Percentiles rank a stretch among this genome's conserved stretches.
Conservation (phyloP, 2,329 filamentous ascomycete genomes). For the Fusarium siculi region DNA sequence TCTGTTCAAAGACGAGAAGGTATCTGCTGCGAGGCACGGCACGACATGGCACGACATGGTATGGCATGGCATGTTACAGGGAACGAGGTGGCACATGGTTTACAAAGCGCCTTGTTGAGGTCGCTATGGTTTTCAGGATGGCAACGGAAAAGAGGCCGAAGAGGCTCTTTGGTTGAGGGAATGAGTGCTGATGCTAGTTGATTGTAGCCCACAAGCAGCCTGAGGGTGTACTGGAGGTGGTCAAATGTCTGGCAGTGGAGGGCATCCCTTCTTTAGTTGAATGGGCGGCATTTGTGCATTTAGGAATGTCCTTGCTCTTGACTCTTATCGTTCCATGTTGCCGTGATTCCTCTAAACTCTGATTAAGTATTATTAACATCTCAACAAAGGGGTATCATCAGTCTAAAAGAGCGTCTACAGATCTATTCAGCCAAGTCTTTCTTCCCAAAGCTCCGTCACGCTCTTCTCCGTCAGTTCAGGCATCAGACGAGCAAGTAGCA, state of each 20-base stretch:
- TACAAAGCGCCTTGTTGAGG: background rate
- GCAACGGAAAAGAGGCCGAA: background rate
- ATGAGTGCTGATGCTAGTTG: background rate
- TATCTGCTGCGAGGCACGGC: slow-evolving; percentile 44
- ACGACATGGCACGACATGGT: slow-evolving; percentile 6
- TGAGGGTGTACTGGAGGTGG: slow-evolving; percentile 3
- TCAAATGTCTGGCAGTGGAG: slow-evolving; percentile 14
- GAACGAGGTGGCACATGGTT: slow-evolving; percentile 6
- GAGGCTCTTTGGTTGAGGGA: background rate
- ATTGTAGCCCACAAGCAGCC: background rate
- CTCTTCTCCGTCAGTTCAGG: slow-evolving; percentile 83
- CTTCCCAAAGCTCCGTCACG: slow-evolving; percentile 77
- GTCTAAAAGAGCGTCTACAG: slow-evolving; percentile 17
- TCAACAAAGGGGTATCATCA: slow-evolving; percentile 38
- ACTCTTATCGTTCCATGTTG: background rate
- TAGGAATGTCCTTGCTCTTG: slow-evolving; percentile 38
- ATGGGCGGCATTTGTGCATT: slow-evolving; percentile 45
- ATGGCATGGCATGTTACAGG: slow-evolving; percentile 11
- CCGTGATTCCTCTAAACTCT: background rate
- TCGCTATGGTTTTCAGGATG: background rate
- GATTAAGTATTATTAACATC: slow-evolving; percentile 3
- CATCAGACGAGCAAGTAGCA: slow-evolving; percentile 82
- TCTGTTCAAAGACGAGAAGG: slow-evolving; percentile 36
- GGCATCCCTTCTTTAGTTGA: slow-evolving; percentile 41
- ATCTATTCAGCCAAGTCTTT: slow-evolving; percentile 64